Evolutionary conservation across 2,329 filamentous ascomycete species (phyloP).

Genomic region (Aspergillus amoenus): DNA sequence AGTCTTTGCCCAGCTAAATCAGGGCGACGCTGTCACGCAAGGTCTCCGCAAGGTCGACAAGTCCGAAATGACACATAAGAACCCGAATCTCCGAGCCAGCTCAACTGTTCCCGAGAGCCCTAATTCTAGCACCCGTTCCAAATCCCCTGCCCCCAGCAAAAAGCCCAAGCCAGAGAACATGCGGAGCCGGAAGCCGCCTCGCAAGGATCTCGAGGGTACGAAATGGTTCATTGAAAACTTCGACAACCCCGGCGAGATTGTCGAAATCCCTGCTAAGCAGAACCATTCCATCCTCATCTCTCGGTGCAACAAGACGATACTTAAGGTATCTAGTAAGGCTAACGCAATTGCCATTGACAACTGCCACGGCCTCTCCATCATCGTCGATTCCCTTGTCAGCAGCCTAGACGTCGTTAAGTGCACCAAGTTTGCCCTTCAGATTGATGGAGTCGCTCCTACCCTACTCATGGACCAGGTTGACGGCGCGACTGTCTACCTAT

Average conservation of each 20-base stretch:
- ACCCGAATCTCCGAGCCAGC: slow-evolving; percentile 75
- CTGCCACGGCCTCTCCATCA: slow-evolving; percentile 75
- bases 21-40: slow-evolving; percentile 82
- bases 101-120: slow-evolving; percentile 66
- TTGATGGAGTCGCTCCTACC: slow-evolving; percentile 81
- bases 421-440: slow-evolving; percentile 89
- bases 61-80: slow-evolving; percentile 98
- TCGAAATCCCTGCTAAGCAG: slow-evolving; percentile 79
- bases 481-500: slow-evolving; percentile 81
- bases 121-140: slow-evolving; percentile 58
- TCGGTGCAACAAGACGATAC: slow-evolving; percentile 84
- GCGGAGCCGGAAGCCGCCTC: slow-evolving; percentile 77
- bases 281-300: slow-evolving; percentile 89
- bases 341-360: slow-evolving; percentile 98
- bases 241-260: slow-evolving; percentile 70
- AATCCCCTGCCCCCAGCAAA: slow-evolving; percentile 84
- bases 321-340: slow-evolving; percentile 87
- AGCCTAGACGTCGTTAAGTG: slow-evolving; percentile 95
- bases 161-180: slow-evolving; percentile 84
- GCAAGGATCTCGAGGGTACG: slow-evolving; percentile 78
- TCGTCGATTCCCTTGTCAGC: slow-evolving; percentile 86
- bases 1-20: slow-evolving; percentile 89
- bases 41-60: slow-evolving; percentile 90
- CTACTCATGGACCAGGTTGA: slow-evolving; percentile 92
- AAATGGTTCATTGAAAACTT: slow-evolving; percentile 98